Evolutionary conservation across 306 rosid species (phyloP), one percentile per base, ranked within the genome.

Genomic region (Biancaea sappan): DNA sequence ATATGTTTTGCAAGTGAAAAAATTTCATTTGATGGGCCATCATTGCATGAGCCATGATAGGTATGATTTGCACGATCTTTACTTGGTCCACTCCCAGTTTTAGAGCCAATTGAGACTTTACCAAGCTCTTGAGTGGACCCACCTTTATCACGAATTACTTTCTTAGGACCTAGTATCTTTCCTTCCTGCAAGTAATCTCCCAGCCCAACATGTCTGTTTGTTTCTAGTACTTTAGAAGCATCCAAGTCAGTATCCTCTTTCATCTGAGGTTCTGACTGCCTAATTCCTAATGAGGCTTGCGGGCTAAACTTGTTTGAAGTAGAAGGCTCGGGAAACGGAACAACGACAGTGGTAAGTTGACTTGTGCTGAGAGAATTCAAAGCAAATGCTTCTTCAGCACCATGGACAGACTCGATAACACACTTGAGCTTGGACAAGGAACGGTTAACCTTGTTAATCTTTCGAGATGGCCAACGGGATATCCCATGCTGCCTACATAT

Each of bases 401-500:
- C 91, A 61, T 88, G 96, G 62, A 93, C 98, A 53, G 96, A 91
- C 38, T 93, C 97, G 47, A 93, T 91, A 8, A 91, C 97, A 22
- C 73, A 72, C 81, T 91, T 88, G 57, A 93, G 94, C 86, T 93
- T 91, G 19, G 89, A 84, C 54, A 93, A 83, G 47, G 97, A 93
- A 60, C 77, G 89, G 68, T 89, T 91, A 37, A 93, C 94, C 86
- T 91, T 93, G 58, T 89, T 89, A 50, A 93, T 93, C 88, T 93
- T 93, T 69, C 97, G 91, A 47, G 98, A 93, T 1, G 98, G 97
- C 98, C 97, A 93, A 46, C 96, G 92, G 6, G 96, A 88, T 73
- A 93, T 93, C 74, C 97, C 97, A 52, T 93, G 92, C 75, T 88
- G 96, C 81, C 98, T 86, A 75, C 97, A 93, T 18, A 93, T 93